Evolutionary conservation across 1,284 basidiomycete genomes (phyloP), one percentile per base, ranked within the genome.

Genomic region (Ustilago esculenta): DNA sequence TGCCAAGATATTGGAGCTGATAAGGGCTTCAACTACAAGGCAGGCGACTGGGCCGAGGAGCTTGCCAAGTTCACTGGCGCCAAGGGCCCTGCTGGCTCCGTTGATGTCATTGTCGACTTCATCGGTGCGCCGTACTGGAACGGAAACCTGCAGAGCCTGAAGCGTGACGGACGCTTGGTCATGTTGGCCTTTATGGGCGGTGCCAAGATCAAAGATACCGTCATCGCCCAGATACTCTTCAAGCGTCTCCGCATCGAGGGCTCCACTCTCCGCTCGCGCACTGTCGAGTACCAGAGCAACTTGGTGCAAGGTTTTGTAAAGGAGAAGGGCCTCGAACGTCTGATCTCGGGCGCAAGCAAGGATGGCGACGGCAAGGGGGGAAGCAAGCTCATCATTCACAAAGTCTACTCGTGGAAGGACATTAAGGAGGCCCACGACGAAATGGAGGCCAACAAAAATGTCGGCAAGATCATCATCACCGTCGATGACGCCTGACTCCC

Each of bases 161-260:
- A 88, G 10, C 73, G 87, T 35, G 92, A 94, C 79, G 94, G 92
- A 2, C 85, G 89, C 20, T 89, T 95, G 87, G 88, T 86, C 4
- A 83, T 90, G 73, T 83, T 90, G 39, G 87, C 86, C n/a, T 63
- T 87, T 9, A 81, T 92, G 72, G 90, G 90, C 71, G 94, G 94
- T 21, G 82, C 85, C 20, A 85, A 86, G 40, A 87, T 92, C 25
- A 83, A 87, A 25, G 85, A 86, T n/a, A 83, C 88, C 54, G 86
- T 90, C 81, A 83, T 96, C 25, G 82, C 78, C 2, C 88, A 87
- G 9, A 86, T 97, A 51, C 83, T 94, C 50, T 89, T 85, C 84
- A 98, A 97, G 85, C 89, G 94, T 8, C 86, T 98, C 54, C 88
- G 89, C 11, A 89, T 98, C 51, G 89, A 94, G 82, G 94, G 94